Percentiles rank a stretch among this genome's conserved stretches.
Conservation (phyloP, 2,329 filamentous ascomycete genomes). For the Aureobasidium lini region DNA sequence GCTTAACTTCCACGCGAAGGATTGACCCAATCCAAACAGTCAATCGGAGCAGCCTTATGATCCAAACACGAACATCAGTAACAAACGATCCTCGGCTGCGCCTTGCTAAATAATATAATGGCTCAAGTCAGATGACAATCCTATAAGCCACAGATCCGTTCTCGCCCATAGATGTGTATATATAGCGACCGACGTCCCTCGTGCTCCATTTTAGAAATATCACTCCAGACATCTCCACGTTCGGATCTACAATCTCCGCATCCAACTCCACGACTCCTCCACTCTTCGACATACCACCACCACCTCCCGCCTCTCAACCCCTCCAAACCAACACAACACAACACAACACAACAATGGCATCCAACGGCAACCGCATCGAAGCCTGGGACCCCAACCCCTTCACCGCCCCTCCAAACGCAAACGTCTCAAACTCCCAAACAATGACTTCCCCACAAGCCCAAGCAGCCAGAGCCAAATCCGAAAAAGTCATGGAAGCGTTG, state of each 20-base stretch:
- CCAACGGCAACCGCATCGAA: not conserved
- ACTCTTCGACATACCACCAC: too few species aligned
- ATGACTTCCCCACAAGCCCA: constrained; percentile 1
- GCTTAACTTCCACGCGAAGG: not conserved
- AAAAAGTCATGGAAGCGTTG: not conserved
- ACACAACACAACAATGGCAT: not conserved
- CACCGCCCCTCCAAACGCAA: not conserved
- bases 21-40: not conserved
- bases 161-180: too few species aligned
- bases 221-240: too few species aligned
- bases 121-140: not conserved
- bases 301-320: not conserved
- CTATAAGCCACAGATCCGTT: not conserved
- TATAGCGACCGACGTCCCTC: too few species aligned
- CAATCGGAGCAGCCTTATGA: too few species aligned
- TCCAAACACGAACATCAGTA: too few species aligned
- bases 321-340: not conserved
- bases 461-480: not conserved
- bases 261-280: too few species aligned
- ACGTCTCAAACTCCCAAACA: not conserved
- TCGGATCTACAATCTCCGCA: too few species aligned
- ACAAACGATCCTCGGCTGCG: not conserved
- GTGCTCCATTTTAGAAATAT: too few species aligned
- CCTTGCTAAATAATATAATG: not conserved
- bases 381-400: not conserved